phyloP scores from a whole-genome alignment of 805 yeast genomes.

The Wickerhamiella allomyrinae region DNA sequence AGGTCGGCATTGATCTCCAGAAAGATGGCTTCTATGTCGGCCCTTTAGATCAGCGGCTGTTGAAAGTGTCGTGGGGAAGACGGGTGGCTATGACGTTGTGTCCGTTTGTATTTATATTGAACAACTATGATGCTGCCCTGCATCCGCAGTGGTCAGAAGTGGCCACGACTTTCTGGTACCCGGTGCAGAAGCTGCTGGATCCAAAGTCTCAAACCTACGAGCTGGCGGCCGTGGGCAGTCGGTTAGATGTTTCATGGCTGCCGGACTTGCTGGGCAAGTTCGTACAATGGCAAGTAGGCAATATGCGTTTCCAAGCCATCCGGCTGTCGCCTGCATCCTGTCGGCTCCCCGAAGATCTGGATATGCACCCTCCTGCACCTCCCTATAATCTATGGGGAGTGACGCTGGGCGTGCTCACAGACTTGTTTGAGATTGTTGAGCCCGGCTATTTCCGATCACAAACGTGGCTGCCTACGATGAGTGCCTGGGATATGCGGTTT shows the following conservation, averaged over 20 bases:
- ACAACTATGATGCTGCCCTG: conserved; percentile 13
- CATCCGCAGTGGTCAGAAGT: conserved; percentile 25
- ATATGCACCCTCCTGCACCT: conserved; percentile 7
- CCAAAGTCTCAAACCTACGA: conserved; percentile 10
- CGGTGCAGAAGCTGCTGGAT: conserved; percentile 18
- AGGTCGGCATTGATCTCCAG: conserved; percentile 27
- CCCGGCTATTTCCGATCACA: conserved; percentile 11
- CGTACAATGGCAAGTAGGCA: conserved; percentile 16
- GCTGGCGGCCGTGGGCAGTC: conserved; percentile 16
- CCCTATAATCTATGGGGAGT: conserved; percentile 28
- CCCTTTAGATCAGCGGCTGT: conserved; percentile 24
- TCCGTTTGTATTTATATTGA: conserved; percentile 24
- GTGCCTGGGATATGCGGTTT: conserved; percentile 18
- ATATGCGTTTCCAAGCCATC: conserved; percentile 21
- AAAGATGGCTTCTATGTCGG: conserved; percentile 21
- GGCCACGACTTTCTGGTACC: conserved; percentile 27
- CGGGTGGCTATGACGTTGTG: conserved; percentile 23
- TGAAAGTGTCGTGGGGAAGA: conserved; percentile 24
- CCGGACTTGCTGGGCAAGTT: conserved; percentile 8
- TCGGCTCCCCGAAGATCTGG: conserved; percentile 3
- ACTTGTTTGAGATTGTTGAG: conserved; percentile 18
- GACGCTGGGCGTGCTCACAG: conserved; percentile 24
- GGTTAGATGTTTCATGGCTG: conserved; percentile 13
- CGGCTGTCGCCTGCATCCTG: conserved; percentile 12
- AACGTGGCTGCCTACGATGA: conserved; percentile 17